phyloP scores from a whole-genome alignment of 2,329 filamentous ascomycete species.

The Fusarium fracticaudum region DNA sequence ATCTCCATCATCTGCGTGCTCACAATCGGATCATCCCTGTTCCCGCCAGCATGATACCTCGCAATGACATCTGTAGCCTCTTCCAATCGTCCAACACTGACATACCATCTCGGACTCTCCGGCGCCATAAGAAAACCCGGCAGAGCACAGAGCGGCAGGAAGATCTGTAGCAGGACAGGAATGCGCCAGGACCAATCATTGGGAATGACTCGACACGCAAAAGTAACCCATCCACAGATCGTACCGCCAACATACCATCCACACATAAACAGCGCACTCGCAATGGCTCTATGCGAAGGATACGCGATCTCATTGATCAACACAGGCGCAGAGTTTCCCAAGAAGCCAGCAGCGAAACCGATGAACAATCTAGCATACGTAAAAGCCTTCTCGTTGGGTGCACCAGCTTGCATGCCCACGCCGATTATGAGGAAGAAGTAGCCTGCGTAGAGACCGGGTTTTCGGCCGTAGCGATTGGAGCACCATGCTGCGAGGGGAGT shows the following conservation, averaged over 20 bases:
- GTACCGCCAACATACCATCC: neutral
- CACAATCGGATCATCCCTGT: neutral
- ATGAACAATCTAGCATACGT: neutral
- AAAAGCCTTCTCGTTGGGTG: neutral
- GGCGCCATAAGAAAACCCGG: neutral
- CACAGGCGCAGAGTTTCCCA: neutral
- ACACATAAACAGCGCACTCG: conserved; percentile 5
- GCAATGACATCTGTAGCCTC: neutral
- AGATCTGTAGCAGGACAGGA: neutral
- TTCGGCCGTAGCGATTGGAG: conserved; percentile 3
- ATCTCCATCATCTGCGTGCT: conserved; percentile 1
- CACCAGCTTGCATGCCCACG: conserved; percentile 1
- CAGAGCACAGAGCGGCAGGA: neutral
- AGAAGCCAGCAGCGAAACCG: neutral
- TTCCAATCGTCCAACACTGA: neutral
- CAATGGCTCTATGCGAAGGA: conserved; percentile 6
- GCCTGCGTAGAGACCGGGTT: neutral
- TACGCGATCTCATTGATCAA: neutral
- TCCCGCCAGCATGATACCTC: neutral
- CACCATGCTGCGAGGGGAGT: conserved; percentile 28
- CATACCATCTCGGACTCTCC: conserved; percentile 7
- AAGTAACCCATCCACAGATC: neutral
- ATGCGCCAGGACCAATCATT: conserved; percentile 2
- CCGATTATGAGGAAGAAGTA: conserved; percentile 6
- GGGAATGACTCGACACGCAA: neutral